Evolutionary conservation across 345 rosid genomes (phyloP), one percentile per base, ranked within the genome.

Genomic region (Corymbia maculata): DNA sequence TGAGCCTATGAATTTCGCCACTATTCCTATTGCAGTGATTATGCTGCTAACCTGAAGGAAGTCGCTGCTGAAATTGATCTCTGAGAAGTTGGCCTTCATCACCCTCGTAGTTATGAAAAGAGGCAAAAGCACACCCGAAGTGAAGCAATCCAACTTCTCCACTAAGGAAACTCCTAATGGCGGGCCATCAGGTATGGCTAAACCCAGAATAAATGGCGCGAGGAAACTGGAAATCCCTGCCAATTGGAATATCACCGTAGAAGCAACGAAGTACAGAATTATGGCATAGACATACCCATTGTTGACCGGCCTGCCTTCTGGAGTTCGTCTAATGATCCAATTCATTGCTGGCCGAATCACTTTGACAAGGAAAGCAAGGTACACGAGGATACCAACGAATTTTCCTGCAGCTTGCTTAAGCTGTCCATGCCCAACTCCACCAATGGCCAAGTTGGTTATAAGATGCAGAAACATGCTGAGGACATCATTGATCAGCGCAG

Each of bases 111-210:
- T 49, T 8, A 89, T 28, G 19, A 85, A 53, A 64, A 92, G 42
- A 14, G 92, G 93, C 17, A 90, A 26, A 70, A 90, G 53, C 75
- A 90, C 52, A 7, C 90, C 89, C 5, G 91, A 85, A 51, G 87
- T 86, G 17, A 89, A 16, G 15, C 87, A 55, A 50, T 90, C 88
- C 24, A 92, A 64, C 86, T 90, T 92, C 36, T 89, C 87, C n/a
- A 88, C 90, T 5, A 92, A 19, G 47, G 91, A 86, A n/a, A 90
- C 86, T 19, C 90, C 92, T 17, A 90, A 51, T 12, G 92, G 93
- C 10, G 90, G 93, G 45, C 90, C 91, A 57, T 75, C 87, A 8
- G 92, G 92, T 68, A 90, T 66, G 42, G 82, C 90, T 21, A 92
- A 53, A 28, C 92, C 92, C 11, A 89, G 45, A 57, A 90, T 4